Percentiles rank a stretch among this genome's conserved stretches.
Evolutionary conservation across 768 basidiomycete species (phyloP).

Genomic region (Rhodotorula graminis): DNA sequence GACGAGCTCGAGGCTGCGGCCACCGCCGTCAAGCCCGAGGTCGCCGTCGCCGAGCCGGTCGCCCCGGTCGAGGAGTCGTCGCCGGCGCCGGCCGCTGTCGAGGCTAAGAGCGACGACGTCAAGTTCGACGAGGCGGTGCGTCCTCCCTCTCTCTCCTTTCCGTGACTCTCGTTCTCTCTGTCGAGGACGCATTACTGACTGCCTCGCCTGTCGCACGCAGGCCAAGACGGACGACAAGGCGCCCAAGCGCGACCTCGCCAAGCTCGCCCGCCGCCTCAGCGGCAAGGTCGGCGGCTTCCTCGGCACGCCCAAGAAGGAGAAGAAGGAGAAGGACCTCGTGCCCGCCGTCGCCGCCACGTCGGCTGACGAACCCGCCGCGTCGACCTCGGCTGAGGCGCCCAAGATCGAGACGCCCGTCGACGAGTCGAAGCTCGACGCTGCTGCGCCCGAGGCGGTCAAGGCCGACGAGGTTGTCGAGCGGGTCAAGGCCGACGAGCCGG

Average conservation of each 20-base stretch:
- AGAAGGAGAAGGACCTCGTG: conserved; percentile 29
- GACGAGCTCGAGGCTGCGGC: neutral
- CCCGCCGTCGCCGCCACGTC: neutral
- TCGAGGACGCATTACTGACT: neutral
- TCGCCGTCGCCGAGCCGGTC: neutral
- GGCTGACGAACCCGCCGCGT: neutral
- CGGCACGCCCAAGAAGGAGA: conserved; percentile 37
- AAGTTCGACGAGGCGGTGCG: conserved; percentile 31
- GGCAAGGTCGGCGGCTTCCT: conserved; percentile 28
- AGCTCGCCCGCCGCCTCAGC: conserved; percentile 28
- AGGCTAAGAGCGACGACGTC: conserved; percentile 5
- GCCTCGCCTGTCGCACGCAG: neutral
- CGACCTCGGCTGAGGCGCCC: conserved; percentile 2
- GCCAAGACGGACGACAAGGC: conserved; percentile 29
- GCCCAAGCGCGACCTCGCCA: conserved; percentile 26
- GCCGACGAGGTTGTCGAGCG: neutral
- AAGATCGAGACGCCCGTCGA: conserved; percentile 19
- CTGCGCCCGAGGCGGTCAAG: neutral
- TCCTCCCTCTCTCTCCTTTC: neutral
- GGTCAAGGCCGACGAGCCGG: neutral
- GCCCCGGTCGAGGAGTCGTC: neutral
- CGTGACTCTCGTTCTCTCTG: neutral
- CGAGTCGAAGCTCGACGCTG: conserved; percentile 8
- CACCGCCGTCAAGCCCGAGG: conserved; percentile 15
- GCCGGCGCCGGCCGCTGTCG: neutral